phyloP scores from a whole-genome alignment of 306 rosid genomes.

The Psophocarpus tetragonolobus region DNA sequence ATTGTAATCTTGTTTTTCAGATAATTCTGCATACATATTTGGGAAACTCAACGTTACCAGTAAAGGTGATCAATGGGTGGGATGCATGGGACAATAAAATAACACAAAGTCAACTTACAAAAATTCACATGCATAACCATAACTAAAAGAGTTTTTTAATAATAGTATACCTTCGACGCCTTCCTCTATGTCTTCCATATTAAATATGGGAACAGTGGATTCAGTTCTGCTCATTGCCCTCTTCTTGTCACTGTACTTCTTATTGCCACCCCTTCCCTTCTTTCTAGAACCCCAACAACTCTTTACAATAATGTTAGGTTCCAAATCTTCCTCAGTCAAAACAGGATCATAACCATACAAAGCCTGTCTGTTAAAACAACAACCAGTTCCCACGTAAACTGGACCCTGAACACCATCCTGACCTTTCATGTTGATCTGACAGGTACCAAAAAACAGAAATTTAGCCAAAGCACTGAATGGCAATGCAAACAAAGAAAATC shows the following conservation, averaged over 20 bases:
- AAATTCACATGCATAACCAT: background rate
- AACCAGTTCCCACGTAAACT: slow-evolving; percentile 99
- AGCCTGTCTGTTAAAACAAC: slow-evolving; percentile 99
- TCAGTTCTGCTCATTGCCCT: slow-evolving; percentile 77
- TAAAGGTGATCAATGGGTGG: background rate
- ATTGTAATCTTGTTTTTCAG: slow-evolving; percentile 24
- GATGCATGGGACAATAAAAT: background rate
- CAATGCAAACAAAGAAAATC: slow-evolving; percentile 13
- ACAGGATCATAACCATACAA: slow-evolving; percentile 95
- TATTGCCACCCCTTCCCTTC: slow-evolving; percentile 69
- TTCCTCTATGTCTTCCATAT: slow-evolving; percentile 96
- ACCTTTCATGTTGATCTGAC: slow-evolving; percentile 96
- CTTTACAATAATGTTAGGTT: slow-evolving; percentile 88
- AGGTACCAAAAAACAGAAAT: background rate
- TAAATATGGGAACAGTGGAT: slow-evolving; percentile 90
- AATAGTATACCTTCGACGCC: slow-evolving; percentile 85
- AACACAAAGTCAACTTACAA: background rate
- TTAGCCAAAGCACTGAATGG: slow-evolving; percentile 5
- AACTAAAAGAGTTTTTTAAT: background rate
- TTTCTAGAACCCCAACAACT: slow-evolving; percentile 98
- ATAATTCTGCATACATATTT: background rate
- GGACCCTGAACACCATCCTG: slow-evolving; percentile 98
- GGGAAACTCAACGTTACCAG: background rate
- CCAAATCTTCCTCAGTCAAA: slow-evolving; percentile 87
- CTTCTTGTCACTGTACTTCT: slow-evolving; percentile 86